Conservation (phyloP, 176 grass and related monocot species). For the Calamus simplicifolius region DNA sequence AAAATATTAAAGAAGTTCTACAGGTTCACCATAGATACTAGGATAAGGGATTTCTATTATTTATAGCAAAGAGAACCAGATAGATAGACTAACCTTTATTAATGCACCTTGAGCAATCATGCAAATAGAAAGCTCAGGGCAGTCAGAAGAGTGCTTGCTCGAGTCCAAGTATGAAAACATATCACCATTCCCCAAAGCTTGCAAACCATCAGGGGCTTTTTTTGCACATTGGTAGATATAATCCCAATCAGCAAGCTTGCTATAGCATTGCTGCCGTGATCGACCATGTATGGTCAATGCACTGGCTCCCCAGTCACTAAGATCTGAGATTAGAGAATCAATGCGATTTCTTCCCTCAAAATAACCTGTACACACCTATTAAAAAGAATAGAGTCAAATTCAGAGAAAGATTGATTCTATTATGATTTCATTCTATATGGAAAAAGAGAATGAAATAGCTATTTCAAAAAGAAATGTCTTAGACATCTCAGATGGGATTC, state of each 20-base stretch:
- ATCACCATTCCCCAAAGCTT: slow-evolving; percentile 95
- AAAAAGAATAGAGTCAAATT: slow-evolving; percentile 8
- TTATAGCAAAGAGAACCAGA: not conserved
- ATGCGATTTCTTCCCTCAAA: slow-evolving; percentile 89
- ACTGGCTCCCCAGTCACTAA: slow-evolving; percentile 64
- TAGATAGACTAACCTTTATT: slow-evolving; percentile 55
- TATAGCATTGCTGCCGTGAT: slow-evolving; percentile 90
- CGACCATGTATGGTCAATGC: slow-evolving; percentile 89
- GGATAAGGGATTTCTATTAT: too few species aligned
- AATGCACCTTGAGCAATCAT: slow-evolving; percentile 91
- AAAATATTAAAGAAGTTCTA: not conserved
- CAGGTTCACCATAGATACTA: not conserved
- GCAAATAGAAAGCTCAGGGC: slow-evolving; percentile 50
- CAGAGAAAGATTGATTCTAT: not conserved
- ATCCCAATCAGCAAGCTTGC: slow-evolving; percentile 92
- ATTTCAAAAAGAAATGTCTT: too few species aligned
- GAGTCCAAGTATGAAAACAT: slow-evolving; percentile 83
- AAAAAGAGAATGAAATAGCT: too few species aligned
- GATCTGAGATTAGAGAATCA: slow-evolving; percentile 80
- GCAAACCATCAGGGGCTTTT: slow-evolving; percentile 66
- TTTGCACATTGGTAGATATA: slow-evolving; percentile 80
- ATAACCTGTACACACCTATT: slow-evolving; percentile 84
- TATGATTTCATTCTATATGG: too few species aligned
- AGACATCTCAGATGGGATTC: too few species aligned
- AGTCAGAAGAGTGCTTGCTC: slow-evolving; percentile 46